Base-by-base conservation (phyloP, 345 rosid genomes). In the Populus euphratica region DNA sequence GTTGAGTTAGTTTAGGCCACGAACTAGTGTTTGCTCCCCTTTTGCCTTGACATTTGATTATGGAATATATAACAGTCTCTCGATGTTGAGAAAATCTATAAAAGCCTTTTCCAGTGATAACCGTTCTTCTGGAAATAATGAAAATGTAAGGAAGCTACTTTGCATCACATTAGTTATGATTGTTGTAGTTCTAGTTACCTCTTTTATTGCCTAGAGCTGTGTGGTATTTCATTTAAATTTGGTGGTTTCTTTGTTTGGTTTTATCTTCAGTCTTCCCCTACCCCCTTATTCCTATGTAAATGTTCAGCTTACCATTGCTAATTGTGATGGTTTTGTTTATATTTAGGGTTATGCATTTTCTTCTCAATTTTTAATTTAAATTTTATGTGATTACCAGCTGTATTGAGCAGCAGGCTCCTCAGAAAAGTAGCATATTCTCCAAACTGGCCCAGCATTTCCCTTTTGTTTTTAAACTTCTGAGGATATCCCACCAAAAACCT, bases 391-490 rank as follows among this genome's bases (percentile, higher is more conserved):
- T 78, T 72, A 73, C 49, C 88, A 93, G 96, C 69, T 86, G 82
- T 70, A 59, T 72, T 65, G 82, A 83, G 54, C 81, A 79, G 17
- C 79, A 73, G 64, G 50, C 83, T 66, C 78, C 86, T 52, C 80
- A 73, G 70, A 84, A 81, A 72, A 85, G 86, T 79, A 83, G 81
- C 87, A 81, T 93, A 64, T 85, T 95, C 29, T 91, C 93, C 38
- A 90, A 89, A 82, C 83, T 93, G 79, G 93, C 86, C 25, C 82
- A 71, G 78, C 87, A 77, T 84, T 81, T 92, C 69, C 97, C 98
- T 50, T 91, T 86, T 81, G 85, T 93, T 80, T 78, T 76, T 72
- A 86, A 87, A 77, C 59, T 95, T 74, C 84, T 91, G 39, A 80
- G 83, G 80, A 89, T 76, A 64, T 71, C 82, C 8, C 81, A 77